A percentile compares a stretch with the other conserved stretches of the same genome.
Evolutionary conservation across 768 basidiomycete species (phyloP).

Genomic region (Leucocoprinus leucothites): DNA sequence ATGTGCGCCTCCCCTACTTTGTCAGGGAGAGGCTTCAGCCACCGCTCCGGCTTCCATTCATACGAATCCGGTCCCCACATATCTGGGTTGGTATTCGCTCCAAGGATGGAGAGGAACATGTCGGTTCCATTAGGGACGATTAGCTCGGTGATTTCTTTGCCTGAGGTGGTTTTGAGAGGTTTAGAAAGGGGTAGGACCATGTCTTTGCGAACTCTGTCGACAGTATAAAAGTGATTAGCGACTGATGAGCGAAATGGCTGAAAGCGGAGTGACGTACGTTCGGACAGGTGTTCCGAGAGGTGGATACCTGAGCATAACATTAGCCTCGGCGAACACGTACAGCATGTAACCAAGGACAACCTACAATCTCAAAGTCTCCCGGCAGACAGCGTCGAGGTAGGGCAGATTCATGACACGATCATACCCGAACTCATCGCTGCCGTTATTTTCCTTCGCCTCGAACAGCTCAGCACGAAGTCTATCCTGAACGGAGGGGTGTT

Average conservation of each 20-base stretch:
- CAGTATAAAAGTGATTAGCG: background rate
- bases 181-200: conserved; percentile 27
- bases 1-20: conserved; percentile 27
- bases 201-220: conserved; percentile 7
- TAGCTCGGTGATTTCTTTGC: conserved; percentile 16
- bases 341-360: conserved; percentile 2
- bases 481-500: conserved; percentile 33
- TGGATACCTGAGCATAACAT: conserved; percentile 17
- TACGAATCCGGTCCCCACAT: conserved; percentile 41
- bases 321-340: background rate
- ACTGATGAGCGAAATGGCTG: background rate
- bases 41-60: conserved; percentile 46
- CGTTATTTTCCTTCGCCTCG: conserved; percentile 21
- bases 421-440: conserved; percentile 24
- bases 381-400: conserved; percentile 38
- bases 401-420: conserved; percentile 34
- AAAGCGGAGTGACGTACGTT: background rate
- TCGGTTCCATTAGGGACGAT: conserved; percentile 25
- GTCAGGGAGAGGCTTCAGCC: conserved; percentile 32
- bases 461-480: conserved; percentile 33
- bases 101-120: conserved; percentile 24
- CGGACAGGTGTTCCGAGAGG: conserved; percentile 18
- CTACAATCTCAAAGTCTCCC: conserved; percentile 37
- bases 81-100: conserved; percentile 29
- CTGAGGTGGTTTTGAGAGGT: background rate